Evolutionary conservation across 805 yeast species (phyloP).

Genomic region (Lipomyces sp.): DNA sequence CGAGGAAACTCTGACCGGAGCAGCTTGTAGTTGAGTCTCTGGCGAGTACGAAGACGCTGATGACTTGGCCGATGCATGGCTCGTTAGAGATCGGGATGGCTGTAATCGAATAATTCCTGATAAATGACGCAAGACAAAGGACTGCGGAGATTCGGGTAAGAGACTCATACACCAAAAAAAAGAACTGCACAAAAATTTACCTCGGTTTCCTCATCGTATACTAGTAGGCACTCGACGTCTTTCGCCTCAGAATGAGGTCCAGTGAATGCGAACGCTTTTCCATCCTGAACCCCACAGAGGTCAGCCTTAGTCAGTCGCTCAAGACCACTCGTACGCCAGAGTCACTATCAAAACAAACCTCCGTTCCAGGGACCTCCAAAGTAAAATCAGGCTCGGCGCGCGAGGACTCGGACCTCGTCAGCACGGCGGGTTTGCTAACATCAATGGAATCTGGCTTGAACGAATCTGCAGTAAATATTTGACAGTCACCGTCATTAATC

Average conservation of each 20-base stretch:
- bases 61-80: too few relatives aligned
- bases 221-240: constrained; percentile 26
- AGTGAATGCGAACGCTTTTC: constrained; percentile 21
- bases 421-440: constrained; percentile 12
- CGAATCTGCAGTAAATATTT: constrained; percentile 21
- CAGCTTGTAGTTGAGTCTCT: too few relatives aligned
- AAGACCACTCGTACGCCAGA: neutral
- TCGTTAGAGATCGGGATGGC: constrained; percentile 17
- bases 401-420: constrained; percentile 15
- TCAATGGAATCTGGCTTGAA: constrained; percentile 32
- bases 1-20: too few relatives aligned
- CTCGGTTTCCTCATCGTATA: constrained; percentile 25
- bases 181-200: constrained; percentile 2
- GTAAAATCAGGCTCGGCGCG: constrained; percentile 13
- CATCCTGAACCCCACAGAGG: constrained; percentile 2
- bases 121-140: constrained; percentile 20
- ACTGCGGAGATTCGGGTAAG: neutral
- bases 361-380: constrained; percentile 21
- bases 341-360: constrained; percentile 8
- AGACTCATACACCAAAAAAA: neutral
- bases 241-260: constrained; percentile 23
- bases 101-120: constrained; percentile 19
- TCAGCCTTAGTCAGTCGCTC: neutral
- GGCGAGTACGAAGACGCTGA: too few relatives aligned
- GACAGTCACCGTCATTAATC: too few relatives aligned